These are phyloP conservation scores for Arachnopeziza araneosa DNA, from an alignment of 2,329 filamentous ascomycete species.

Conservation along the genomic window DNA sequence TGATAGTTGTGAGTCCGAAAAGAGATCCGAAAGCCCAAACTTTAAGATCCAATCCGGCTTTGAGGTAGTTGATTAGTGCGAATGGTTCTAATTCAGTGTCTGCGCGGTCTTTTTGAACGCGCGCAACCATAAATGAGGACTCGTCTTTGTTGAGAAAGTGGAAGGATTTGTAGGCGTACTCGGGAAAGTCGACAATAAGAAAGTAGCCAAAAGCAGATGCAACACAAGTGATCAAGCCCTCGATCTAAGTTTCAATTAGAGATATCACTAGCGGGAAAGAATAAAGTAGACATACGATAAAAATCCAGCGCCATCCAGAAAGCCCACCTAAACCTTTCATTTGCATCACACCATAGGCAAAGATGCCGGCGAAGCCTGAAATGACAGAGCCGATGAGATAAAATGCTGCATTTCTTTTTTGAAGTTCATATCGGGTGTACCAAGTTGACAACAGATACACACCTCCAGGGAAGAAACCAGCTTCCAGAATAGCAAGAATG, in stretches of 20 bases:
- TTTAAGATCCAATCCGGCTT: conserved; percentile 46
- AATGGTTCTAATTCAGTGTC: conserved; percentile 45
- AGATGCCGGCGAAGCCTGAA: conserved; percentile 60
- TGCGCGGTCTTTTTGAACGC: conserved; percentile 52
- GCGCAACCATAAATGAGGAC: conserved; percentile 45
- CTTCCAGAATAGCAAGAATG: conserved; percentile 26
- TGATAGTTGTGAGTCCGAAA: conserved; percentile 62
- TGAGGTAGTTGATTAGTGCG: conserved; percentile 41
- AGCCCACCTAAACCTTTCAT: conserved; percentile 30
- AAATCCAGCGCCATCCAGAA: conserved; percentile 38
- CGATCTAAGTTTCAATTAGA: conserved; percentile 34
- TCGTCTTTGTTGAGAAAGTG: conserved; percentile 48
- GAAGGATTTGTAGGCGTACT: conserved; percentile 41
- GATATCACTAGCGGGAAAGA: not conserved
- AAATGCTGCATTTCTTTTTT: conserved; percentile 63
- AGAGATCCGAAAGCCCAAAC: conserved; percentile 58
- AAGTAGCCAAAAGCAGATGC: conserved; percentile 48
- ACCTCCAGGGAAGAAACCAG: conserved; percentile 34
- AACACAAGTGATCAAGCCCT: conserved; percentile 47
- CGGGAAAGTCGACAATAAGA: conserved; percentile 59
- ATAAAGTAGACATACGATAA: conserved; percentile 43
- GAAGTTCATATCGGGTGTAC: conserved; percentile 54
- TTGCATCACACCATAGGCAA: conserved; percentile 59
- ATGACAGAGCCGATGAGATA: conserved; percentile 64
- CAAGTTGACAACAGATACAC: conserved; percentile 38